phyloP scores from a whole-genome alignment of 306 rosid species.

The Quercus agrifolia region DNA sequence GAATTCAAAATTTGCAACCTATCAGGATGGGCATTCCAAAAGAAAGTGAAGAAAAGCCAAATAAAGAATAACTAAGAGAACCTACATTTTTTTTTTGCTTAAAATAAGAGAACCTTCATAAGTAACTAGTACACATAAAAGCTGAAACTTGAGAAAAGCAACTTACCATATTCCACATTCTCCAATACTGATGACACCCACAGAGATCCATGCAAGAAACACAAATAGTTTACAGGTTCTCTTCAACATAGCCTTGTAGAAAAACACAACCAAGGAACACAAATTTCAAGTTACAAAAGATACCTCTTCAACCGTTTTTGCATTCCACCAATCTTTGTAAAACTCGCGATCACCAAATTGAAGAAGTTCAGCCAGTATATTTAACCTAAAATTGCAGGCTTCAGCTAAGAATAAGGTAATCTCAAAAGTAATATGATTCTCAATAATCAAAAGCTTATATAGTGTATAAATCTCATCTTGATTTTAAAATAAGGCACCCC shows the following conservation, averaged over 20 bases:
- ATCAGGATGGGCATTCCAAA: background rate
- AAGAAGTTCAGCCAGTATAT: conserved; percentile 95
- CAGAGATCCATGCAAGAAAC: conserved; percentile 35
- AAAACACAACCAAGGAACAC: conserved; percentile 15
- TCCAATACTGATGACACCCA: conserved; percentile 88
- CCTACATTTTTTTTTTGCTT: background rate
- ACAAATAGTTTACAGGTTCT: conserved; percentile 24
- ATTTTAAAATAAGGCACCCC: conserved; percentile 6
- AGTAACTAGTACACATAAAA: conserved; percentile 1
- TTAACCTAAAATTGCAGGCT: conserved; percentile 63
- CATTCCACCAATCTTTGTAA: conserved; percentile 99
- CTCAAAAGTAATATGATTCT: conserved; percentile 9
- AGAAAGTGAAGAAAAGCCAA: background rate
- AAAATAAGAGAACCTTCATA: background rate
- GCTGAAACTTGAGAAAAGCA: conserved; percentile 11
- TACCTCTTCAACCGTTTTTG: conserved; percentile 92
- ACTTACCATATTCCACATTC: conserved; percentile 98
- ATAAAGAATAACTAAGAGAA: background rate
- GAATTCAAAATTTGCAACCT: background rate
- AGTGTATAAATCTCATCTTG: background rate
- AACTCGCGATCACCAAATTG: conserved; percentile 96
- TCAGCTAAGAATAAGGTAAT: conserved; percentile 22
- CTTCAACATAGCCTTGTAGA: conserved; percentile 9
- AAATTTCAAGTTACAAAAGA: conserved; percentile 19
- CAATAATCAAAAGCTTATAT: conserved; percentile 12